phyloP scores from a whole-genome alignment of 768 basidiomycete species.

The Pleurotus sapidus region DNA sequence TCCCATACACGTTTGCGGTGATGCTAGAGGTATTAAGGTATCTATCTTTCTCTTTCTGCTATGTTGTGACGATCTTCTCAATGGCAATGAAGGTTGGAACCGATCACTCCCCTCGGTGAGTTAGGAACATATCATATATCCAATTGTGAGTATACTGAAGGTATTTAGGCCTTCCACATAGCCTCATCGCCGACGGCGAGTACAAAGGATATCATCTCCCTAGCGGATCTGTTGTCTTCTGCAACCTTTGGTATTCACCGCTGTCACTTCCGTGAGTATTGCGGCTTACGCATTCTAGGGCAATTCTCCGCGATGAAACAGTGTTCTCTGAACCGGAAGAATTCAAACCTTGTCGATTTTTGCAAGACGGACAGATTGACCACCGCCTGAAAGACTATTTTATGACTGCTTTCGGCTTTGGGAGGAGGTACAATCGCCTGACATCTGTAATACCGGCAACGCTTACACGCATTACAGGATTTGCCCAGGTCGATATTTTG shows the following conservation, averaged over 20 bases:
- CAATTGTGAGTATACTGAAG: no score
- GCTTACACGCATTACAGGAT: no score
- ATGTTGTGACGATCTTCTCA: no score
- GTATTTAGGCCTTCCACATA: neutral
- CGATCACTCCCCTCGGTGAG: neutral
- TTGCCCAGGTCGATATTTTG: no score
- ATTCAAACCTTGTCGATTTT: constrained; percentile 16
- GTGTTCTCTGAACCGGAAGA: constrained; percentile 13
- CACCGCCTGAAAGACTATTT: neutral
- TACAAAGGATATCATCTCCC: constrained; percentile 4
- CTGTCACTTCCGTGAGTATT: neutral
- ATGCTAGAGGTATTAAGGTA: constrained; percentile 19
- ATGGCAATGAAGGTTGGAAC: neutral
- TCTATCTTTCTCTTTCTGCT: constrained; percentile 7
- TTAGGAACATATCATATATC: neutral
- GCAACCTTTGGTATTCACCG: neutral
- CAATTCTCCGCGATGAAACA: constrained; percentile 11
- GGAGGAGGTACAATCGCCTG: neutral
- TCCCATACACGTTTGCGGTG: constrained; percentile 21
- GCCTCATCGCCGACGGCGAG: neutral
- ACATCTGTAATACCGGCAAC: neutral
- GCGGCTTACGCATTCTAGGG: neutral
- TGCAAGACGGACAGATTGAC: constrained; percentile 13
- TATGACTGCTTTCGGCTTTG: neutral
- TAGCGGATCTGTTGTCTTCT: neutral